Percentiles rank a stretch among this genome's conserved stretches.
Evolutionary conservation across 345 rosid species (phyloP).

Genomic region (Anacardium occidentale): DNA sequence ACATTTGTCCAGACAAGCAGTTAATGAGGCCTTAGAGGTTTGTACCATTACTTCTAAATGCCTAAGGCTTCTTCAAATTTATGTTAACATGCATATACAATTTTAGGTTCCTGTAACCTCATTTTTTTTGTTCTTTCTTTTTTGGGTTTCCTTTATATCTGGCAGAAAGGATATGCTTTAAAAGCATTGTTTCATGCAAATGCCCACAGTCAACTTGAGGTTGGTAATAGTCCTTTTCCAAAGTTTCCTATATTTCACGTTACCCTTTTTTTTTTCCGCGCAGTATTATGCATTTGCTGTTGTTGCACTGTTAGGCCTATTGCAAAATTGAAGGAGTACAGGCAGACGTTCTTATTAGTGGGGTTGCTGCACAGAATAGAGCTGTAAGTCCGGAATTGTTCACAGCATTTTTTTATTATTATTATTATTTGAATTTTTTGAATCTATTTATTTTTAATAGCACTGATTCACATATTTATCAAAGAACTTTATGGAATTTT

Average conservation of each 20-base stretch:
- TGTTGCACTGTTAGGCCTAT: constrained; percentile 58
- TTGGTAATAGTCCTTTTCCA: constrained; percentile 28
- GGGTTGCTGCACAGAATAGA: constrained; percentile 73
- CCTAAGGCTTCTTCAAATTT: background rate
- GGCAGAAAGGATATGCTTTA: constrained; percentile 75
- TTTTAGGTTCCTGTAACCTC: background rate
- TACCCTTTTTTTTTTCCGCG: background rate
- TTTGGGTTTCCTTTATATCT: constrained; percentile 11
- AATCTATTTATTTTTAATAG: background rate
- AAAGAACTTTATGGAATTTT: background rate
- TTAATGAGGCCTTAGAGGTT: constrained; percentile 70
- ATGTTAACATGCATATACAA: background rate
- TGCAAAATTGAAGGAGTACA: constrained; percentile 90
- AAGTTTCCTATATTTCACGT: background rate
- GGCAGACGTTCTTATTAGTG: constrained; percentile 70
- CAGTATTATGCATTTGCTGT: background rate
- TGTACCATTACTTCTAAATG: constrained; percentile 18
- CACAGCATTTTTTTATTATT: background rate
- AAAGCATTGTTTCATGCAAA: constrained; percentile 68
- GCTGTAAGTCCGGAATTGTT: constrained; percentile 59
- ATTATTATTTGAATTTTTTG: background rate
- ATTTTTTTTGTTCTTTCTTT: background rate
- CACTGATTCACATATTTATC: background rate
- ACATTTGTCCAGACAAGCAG: constrained; percentile 60
- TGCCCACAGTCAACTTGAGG: constrained; percentile 86